Conservation (phyloP, 2,329 filamentous ascomycete species). For the Scedosporium apiospermum region DNA sequence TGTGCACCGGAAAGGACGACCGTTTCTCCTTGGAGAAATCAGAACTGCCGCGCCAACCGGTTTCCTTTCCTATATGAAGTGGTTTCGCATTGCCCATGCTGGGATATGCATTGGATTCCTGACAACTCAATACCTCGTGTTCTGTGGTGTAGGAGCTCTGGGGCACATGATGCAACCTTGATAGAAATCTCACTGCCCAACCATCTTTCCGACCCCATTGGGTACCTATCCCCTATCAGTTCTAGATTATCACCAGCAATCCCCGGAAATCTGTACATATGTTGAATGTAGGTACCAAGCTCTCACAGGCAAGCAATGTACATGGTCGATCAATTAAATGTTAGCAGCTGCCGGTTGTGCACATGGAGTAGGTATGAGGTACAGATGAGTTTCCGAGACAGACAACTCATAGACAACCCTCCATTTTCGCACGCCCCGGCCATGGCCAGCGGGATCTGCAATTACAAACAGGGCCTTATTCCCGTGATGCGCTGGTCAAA, state of each 20-base stretch:
- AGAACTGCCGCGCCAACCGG: too few relatives aligned
- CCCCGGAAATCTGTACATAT: background rate
- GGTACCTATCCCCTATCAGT: background rate
- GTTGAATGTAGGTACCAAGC: background rate
- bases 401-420: background rate
- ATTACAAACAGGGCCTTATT: background rate
- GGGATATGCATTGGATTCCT: constrained; percentile 9
- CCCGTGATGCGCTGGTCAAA: background rate
- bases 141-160: background rate
- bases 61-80: too few relatives aligned
- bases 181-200: background rate
- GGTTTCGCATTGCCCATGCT: background rate
- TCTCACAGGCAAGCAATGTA: background rate
- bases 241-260: background rate
- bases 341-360: background rate
- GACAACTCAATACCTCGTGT: constrained; percentile 11
- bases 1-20: too few relatives aligned
- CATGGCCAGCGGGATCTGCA: background rate
- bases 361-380: background rate
- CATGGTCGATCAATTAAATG: background rate
- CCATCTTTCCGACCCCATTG: background rate
- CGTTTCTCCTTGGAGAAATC: too few relatives aligned
- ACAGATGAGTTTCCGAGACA: background rate
- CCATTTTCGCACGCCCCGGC: background rate
- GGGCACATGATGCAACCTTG: background rate